Evolutionary conservation across 768 basidiomycete species (phyloP).

Genomic region (Mrakia hoshinonis): DNA sequence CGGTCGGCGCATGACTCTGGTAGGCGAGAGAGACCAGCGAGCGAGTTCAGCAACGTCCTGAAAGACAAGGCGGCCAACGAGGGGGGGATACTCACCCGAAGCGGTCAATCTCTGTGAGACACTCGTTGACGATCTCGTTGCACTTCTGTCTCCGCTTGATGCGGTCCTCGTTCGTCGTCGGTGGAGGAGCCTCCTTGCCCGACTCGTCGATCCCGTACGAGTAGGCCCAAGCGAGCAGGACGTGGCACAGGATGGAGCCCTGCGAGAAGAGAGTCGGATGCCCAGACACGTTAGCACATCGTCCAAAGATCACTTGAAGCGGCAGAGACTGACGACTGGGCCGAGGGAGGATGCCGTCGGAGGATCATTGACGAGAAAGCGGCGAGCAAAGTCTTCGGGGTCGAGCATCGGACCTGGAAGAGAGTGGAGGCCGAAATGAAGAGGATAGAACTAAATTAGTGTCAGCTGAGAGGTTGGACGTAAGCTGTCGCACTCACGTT

Average conservation of each 20-base stretch:
- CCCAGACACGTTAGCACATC: too few species aligned
- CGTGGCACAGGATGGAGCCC: constrained; percentile 65
- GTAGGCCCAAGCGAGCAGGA: constrained; percentile 78
- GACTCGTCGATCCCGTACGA: constrained; percentile 79
- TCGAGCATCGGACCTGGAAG: constrained; percentile 73
- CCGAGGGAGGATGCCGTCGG: constrained; percentile 54
- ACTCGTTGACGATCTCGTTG: constrained; percentile 63
- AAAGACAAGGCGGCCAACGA: background rate
- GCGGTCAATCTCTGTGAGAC: constrained; percentile 73
- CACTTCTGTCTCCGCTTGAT: constrained; percentile 41
- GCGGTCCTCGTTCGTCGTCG: constrained; percentile 46
- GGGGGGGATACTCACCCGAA: background rate
- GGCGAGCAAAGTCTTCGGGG: constrained; percentile 63
- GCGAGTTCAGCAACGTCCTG: background rate
- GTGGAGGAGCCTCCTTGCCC: constrained; percentile 49
- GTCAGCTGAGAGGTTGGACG: too few species aligned
- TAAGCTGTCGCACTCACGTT: too few species aligned
- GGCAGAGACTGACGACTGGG: constrained; percentile 47
- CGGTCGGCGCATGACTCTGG: constrained; percentile 68
- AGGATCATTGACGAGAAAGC: constrained; percentile 43
- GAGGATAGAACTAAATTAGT: constrained; percentile 20
- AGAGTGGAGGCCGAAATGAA: background rate
- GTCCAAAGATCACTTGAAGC: too few species aligned
- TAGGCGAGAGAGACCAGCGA: constrained; percentile 30
- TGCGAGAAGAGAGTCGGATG: background rate